Evolutionary conservation across 2,329 filamentous ascomycete species (phyloP).

Genomic region (Claviceps pazoutovae): DNA sequence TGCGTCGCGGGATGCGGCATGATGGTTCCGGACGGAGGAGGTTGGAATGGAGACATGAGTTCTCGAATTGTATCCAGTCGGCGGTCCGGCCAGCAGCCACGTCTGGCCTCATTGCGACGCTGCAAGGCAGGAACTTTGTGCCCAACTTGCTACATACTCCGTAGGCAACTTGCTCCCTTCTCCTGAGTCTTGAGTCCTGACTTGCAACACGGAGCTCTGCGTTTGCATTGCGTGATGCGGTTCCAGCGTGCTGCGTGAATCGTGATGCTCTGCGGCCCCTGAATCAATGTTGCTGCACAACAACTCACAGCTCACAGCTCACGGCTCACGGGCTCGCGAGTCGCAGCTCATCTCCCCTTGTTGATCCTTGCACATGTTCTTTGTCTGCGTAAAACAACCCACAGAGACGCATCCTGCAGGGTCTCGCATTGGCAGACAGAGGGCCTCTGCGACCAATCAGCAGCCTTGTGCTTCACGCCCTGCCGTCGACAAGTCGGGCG

Average conservation of each 20-base stretch:
- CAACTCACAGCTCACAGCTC: neutral
- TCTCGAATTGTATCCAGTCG: too few relatives aligned
- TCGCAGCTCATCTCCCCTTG: conserved; percentile 2
- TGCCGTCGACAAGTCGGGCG: neutral
- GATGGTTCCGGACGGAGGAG: too few relatives aligned
- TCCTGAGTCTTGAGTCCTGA: too few relatives aligned
- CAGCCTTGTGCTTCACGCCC: neutral
- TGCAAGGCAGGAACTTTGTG: neutral
- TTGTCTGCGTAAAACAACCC: neutral
- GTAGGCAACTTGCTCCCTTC: too few relatives aligned
- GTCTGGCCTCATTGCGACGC: neutral
- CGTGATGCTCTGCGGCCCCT: neutral
- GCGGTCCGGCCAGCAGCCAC: neutral
- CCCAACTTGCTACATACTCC: neutral
- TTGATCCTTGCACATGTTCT: neutral
- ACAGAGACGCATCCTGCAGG: conserved; percentile 1
- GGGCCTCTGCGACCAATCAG: conserved; percentile 2
- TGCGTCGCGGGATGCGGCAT: too few relatives aligned
- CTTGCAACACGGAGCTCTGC: neutral
- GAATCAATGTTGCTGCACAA: neutral
- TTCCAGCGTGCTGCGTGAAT: neutral
- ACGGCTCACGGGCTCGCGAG: neutral
- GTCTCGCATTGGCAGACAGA: conserved; percentile 3
- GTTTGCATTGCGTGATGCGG: neutral
- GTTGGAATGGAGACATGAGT: too few relatives aligned